Evolutionary conservation across 2,329 filamentous ascomycete species (phyloP).

Genomic region (Blastomyces percursus): DNA sequence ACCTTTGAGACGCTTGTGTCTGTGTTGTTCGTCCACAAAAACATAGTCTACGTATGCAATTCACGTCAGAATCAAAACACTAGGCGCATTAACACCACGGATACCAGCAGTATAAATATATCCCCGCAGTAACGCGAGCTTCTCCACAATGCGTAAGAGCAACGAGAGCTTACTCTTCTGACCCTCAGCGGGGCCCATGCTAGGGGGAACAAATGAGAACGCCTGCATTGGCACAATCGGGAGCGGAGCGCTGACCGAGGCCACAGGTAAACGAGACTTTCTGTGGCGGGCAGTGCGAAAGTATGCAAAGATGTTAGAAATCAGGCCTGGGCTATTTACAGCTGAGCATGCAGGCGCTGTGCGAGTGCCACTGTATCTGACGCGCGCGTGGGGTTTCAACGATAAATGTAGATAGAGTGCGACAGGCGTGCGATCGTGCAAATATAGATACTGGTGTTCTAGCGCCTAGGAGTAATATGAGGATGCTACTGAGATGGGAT

Average conservation of each 20-base stretch:
- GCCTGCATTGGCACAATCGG: constrained; percentile 47
- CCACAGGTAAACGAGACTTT: neutral
- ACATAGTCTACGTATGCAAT: constrained; percentile 66
- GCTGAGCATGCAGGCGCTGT: neutral
- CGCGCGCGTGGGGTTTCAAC: neutral
- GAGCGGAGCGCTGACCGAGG: neutral
- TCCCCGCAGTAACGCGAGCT: neutral
- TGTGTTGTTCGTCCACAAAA: constrained; percentile 97
- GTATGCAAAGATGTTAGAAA: neutral
- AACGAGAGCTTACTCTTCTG: constrained; percentile 60
- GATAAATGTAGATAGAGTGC: neutral
- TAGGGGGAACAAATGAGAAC: constrained; percentile 63
- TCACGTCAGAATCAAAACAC: constrained; percentile 8
- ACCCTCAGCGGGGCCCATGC: constrained; percentile 56
- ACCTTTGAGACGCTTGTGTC: constrained; percentile 95
- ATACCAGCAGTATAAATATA: neutral
- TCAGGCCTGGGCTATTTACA: neutral
- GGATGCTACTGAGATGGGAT: neutral
- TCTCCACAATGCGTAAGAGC: neutral
- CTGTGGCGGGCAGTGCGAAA: neutral
- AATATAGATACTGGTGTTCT: neutral
- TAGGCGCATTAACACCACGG: constrained; percentile 4
- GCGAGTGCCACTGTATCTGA: neutral
- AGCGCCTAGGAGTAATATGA: neutral
- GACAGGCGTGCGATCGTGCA: neutral